Conservation (phyloP, 2,329 filamentous ascomycete genomes). For the Lachnellula cervina region DNA sequence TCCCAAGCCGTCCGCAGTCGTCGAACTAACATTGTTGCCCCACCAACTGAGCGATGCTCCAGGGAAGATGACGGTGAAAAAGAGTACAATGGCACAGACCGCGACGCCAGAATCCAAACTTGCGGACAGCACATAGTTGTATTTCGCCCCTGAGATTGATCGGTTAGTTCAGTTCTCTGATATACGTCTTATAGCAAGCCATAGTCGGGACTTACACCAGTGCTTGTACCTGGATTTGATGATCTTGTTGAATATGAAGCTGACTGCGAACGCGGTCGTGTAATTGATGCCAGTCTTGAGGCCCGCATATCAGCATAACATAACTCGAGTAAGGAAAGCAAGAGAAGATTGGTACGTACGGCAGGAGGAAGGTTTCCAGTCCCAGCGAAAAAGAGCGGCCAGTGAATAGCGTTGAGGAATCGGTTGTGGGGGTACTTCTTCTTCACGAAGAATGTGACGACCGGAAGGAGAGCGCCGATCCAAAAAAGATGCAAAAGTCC, state of each 20-base stretch:
- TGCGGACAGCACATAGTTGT: constrained; percentile 71
- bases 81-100: constrained; percentile 63
- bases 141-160: constrained; percentile 62
- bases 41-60: constrained; percentile 61
- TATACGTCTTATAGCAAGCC: constrained; percentile 57
- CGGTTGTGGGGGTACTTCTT: constrained; percentile 55
- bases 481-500: constrained; percentile 68
- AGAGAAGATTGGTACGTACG: too few species aligned
- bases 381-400: constrained; percentile 51
- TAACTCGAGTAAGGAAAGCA: too few species aligned
- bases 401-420: constrained; percentile 49
- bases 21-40: constrained; percentile 39
- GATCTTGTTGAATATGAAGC: constrained; percentile 63
- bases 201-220: constrained; percentile 54
- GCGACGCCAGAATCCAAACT: constrained; percentile 66
- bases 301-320: too few species aligned
- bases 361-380: constrained; percentile 53
- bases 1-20: constrained; percentile 21
- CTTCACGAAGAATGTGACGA: constrained; percentile 51
- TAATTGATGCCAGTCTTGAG: constrained; percentile 59
- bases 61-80: constrained; percentile 61
- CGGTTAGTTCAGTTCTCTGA: constrained; percentile 33
- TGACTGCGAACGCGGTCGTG: constrained; percentile 61
- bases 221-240: constrained; percentile 60
- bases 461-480: constrained; percentile 57